Conservation (phyloP, 495 filamentous ascomycete species). For the Haplographium delicatum region DNA sequence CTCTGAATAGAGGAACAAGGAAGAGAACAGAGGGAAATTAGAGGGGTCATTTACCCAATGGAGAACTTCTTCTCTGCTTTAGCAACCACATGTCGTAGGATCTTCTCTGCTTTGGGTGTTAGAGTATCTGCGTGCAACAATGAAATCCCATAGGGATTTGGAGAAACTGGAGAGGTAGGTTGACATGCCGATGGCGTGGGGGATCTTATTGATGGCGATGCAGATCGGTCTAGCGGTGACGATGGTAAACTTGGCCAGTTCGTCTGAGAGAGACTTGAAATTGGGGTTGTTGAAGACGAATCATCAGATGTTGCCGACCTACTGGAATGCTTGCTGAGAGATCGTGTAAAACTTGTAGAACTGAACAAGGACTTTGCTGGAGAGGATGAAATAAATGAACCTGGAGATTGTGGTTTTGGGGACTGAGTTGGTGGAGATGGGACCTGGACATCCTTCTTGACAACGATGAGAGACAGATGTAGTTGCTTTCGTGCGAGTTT, state of each 20-base stretch:
- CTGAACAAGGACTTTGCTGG: conserved; percentile 17
- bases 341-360: background rate
- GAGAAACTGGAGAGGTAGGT: background rate
- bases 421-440: conserved; percentile 25
- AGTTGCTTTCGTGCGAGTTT: conserved; percentile 40
- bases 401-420: conserved; percentile 23
- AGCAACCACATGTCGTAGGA: conserved; percentile 13
- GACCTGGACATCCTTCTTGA: conserved; percentile 44
- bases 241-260: conserved; percentile 13
- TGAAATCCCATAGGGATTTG: conserved; percentile 18
- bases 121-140: conserved; percentile 15
- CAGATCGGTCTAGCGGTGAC: conserved; percentile 1
- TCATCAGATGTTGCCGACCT: background rate
- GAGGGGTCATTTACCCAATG: conserved; percentile 23
- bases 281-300: conserved; percentile 3
- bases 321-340: conserved; percentile 9
- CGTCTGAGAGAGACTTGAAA: conserved; percentile 5
- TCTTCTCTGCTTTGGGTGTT: conserved; percentile 19
- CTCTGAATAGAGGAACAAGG: background rate
- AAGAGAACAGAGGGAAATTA: conserved; percentile 14
- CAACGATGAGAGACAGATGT: conserved; percentile 43
- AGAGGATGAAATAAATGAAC: conserved; percentile 8
- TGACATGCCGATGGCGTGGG: conserved; percentile 4
- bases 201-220: conserved; percentile 2
- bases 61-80: conserved; percentile 23